Percentiles rank a stretch among this genome's conserved stretches.
These are phyloP conservation scores for Kluyveromyces lactis DNA, from an alignment of 805 yeast genomes.

Conservation along the genomic window DNA sequence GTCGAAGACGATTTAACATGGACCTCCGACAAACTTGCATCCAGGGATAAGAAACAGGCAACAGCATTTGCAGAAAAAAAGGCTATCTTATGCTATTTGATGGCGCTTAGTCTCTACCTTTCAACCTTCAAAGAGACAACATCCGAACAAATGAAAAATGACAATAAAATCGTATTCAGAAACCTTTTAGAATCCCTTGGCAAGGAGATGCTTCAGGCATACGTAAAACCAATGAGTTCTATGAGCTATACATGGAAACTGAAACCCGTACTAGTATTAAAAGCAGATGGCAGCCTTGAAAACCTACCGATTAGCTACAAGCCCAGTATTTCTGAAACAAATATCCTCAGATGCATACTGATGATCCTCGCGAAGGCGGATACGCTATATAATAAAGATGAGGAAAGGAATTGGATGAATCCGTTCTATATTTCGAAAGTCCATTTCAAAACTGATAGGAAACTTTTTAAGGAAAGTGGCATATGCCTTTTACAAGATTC, in stretches of 20 bases:
- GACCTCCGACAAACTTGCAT: constrained; percentile 76
- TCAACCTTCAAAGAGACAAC: constrained; percentile 7
- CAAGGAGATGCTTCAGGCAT: constrained; percentile 38
- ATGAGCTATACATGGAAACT: constrained; percentile 38
- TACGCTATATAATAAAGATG: constrained; percentile 7
- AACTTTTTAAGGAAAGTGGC: constrained; percentile 20
- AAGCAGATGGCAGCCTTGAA: constrained; percentile 13
- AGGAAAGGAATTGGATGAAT: constrained; percentile 49
- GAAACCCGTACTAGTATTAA: constrained; percentile 11
- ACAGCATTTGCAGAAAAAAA: constrained; percentile 63
- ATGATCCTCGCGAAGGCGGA: constrained; percentile 18
- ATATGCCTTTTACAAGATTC: constrained; percentile 38
- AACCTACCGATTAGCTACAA: constrained; percentile 7
- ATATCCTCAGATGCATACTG: constrained; percentile 24
- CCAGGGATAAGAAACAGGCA: constrained; percentile 46
- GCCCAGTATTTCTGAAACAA: constrained; percentile 20
- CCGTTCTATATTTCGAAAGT: constrained; percentile 52
- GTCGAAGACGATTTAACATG: constrained; percentile 90
- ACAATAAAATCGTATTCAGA: constrained; percentile 13
- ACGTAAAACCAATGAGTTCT: constrained; percentile 56
- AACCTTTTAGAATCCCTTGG: constrained; percentile 20
- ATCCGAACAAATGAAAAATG: constrained; percentile 4
- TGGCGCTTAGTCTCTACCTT: constrained; percentile 50
- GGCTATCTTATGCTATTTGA: constrained; percentile 62
- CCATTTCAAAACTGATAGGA: constrained; percentile 39